Base-by-base conservation (phyloP, 2,329 filamentous ascomycete species). In the Exophiala bonariae region DNA sequence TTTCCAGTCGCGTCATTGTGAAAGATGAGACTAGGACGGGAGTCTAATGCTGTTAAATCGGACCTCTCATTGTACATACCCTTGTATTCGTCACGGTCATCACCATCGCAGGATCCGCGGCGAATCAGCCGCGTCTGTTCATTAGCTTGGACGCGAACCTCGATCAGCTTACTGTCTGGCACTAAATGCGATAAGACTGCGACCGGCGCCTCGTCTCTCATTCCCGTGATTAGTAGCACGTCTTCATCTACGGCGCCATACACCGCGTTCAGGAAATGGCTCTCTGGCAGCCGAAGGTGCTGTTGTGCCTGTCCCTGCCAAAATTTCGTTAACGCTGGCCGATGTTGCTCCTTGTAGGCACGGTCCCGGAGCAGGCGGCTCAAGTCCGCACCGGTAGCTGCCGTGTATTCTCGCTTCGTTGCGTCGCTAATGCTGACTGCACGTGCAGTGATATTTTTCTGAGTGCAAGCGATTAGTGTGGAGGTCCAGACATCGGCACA, bases 131-230 rank as follows among this genome's bases (percentile, higher is more conserved):
- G 69, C 5, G 59, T 73, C 37, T 69, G 41, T 47, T 67, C 41
- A 47, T 60, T 69, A 18, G 72, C 70, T 51, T 68, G 19, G 43
- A 85, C 65, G 14, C 61, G 67, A 50, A 85, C 64, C 26, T 85
- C 81, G 37, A 85, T 23, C 14, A 85, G 48, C 52, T 67, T 77
- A 49, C 66, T 75, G 2, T 70, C 61, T 39, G 79, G 72, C 9
- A 82, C 75, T 18, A 83, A 58, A 66, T 78, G 74, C n/a, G 76
- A 77, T 0, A 81, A 74, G 10, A 52, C 33, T 50, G 77, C 66
- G 9, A 83, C 70, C 0, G 81, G 82, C n/a, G 79, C 75, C 38
- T 78, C 66, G 40, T 86, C 82, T 69, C 80, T 76, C 76, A 84
- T 78, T 0, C 81, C 81, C 0, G 81, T 85, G 54, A 86, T 77